Evolutionary conservation across 2,329 filamentous ascomycete species (phyloP).

Genomic region (Pseudocercospora crystallina): DNA sequence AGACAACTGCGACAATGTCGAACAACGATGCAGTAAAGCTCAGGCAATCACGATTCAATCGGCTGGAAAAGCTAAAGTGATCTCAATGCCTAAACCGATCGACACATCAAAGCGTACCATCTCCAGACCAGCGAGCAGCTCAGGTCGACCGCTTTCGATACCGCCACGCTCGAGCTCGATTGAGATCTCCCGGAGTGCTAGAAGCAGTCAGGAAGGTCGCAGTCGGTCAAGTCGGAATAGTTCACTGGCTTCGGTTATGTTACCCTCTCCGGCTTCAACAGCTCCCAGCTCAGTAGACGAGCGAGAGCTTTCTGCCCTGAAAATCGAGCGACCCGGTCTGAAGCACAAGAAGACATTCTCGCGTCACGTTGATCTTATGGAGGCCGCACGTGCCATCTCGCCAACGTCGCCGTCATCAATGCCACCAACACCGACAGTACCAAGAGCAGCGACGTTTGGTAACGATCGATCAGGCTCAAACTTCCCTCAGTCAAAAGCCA

Average conservation of each 20-base stretch:
- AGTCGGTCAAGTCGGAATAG: constrained; percentile 9
- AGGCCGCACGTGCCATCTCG: constrained; percentile 13
- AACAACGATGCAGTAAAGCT: constrained; percentile 29
- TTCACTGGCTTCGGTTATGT: constrained; percentile 15
- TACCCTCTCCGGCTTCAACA: constrained; percentile 22
- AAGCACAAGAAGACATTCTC: constrained; percentile 8
- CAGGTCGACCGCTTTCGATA: constrained; percentile 1
- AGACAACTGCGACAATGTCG: constrained; percentile 20
- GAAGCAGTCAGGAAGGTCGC: constrained; percentile 21
- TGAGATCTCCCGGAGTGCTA: constrained; percentile 9
- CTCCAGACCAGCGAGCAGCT: constrained; percentile 4
- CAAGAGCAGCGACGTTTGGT: neutral
- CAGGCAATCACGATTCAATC: constrained; percentile 30
- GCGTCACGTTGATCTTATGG: constrained; percentile 22
- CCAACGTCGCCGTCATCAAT: constrained; percentile 1
- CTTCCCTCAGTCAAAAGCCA: neutral
- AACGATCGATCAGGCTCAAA: neutral
- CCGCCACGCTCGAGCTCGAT: constrained; percentile 3
- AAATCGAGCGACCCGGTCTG: neutral
- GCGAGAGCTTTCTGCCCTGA: constrained; percentile 2
- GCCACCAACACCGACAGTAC: neutral
- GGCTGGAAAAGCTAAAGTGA: constrained; percentile 30
- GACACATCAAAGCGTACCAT: constrained; percentile 8
- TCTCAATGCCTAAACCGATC: constrained; percentile 28
- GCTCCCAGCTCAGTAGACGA: constrained; percentile 26